phyloP scores from a whole-genome alignment of 495 filamentous ascomycete genomes.

The Copromyces sp. region DNA sequence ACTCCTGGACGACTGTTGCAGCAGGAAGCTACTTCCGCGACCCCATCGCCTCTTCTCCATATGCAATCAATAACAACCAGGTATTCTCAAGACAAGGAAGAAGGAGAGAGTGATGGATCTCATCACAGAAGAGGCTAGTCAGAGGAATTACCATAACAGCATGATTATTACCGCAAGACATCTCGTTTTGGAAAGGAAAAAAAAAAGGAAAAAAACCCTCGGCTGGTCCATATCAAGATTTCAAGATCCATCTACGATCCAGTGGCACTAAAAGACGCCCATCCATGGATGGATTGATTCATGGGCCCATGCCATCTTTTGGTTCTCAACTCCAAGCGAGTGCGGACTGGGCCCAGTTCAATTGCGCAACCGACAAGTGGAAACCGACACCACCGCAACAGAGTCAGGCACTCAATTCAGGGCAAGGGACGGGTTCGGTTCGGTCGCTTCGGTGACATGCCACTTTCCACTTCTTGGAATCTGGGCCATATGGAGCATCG shows the following conservation, averaged over 20 bases:
- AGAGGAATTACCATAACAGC: background rate
- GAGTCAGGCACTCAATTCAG: background rate
- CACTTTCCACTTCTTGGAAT: background rate
- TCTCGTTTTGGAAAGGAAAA: too few species aligned
- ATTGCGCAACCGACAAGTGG: background rate
- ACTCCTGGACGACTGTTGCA: background rate
- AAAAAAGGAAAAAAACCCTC: background rate
- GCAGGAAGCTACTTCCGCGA: background rate
- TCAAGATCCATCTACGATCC: background rate
- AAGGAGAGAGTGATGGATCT: background rate
- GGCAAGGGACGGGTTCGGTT: background rate
- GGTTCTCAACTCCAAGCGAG: background rate
- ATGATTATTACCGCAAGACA: background rate
- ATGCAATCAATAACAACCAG: background rate
- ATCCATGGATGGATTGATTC: background rate
- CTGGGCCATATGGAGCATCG: background rate
- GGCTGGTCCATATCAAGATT: background rate
- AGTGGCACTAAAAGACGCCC: background rate
- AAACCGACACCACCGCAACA: background rate
- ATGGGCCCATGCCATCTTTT: background rate
- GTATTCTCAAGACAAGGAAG: background rate
- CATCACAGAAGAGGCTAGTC: background rate
- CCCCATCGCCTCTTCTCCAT: background rate
- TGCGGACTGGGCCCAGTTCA: background rate
- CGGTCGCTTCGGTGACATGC: background rate